Percentiles rank a stretch among this genome's conserved stretches.
phyloP scores from a whole-genome alignment of 495 filamentous ascomycete genomes.

The Tuber aestivum region DNA sequence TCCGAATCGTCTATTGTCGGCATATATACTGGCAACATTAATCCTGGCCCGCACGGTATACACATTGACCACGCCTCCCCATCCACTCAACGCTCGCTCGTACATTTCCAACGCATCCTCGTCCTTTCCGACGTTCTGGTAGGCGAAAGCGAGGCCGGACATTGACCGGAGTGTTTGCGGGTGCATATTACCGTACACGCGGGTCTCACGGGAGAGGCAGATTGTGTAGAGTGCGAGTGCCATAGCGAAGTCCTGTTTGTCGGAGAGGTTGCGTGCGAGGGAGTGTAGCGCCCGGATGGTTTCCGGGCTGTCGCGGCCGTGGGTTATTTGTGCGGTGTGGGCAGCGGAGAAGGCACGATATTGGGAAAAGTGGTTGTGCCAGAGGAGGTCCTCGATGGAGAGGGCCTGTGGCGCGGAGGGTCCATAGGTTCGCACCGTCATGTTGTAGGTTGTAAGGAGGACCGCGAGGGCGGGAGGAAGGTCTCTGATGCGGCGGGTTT shows the following conservation, averaged over 20 bases:
- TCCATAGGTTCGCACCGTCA: not conserved
- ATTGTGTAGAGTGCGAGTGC: not conserved
- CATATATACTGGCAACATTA: not conserved
- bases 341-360: not conserved
- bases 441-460: not conserved
- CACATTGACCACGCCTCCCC: not conserved
- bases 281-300: not conserved
- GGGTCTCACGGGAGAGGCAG: constrained; percentile 2
- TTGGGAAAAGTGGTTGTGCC: constrained; percentile 4
- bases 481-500: not conserved
- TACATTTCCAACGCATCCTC: not conserved
- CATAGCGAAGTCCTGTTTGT: not conserved
- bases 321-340: not conserved
- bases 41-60: constrained; percentile 1
- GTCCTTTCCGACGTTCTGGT: not conserved
- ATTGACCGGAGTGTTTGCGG: constrained; percentile 1
- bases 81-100: not conserved
- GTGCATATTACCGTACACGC: not conserved
- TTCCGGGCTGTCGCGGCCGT: not conserved
- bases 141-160: not conserved
- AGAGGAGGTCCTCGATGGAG: constrained; percentile 1
- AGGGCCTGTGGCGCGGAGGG: not conserved
- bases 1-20: not conserved
- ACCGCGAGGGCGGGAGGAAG: not conserved
- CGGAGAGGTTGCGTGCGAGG: not conserved